A percentile compares a stretch with the other conserved stretches of the same genome.
Evolutionary conservation across 352 stramenopile species (phyloP).

Genomic region (Halophytophthora polymorphica): DNA sequence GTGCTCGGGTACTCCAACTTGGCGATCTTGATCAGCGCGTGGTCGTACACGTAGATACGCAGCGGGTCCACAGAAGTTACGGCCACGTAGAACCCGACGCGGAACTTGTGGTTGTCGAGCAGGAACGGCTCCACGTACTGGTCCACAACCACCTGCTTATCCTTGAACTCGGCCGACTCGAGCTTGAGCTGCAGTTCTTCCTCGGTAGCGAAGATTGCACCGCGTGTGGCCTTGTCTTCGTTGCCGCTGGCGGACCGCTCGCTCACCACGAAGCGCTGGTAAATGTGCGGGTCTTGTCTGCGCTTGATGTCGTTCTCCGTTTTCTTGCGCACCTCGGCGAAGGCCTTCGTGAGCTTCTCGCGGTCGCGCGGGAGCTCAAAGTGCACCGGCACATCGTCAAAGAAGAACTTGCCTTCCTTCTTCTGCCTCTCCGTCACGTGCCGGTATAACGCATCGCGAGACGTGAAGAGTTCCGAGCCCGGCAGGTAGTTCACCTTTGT

Average conservation of each 20-base stretch:
- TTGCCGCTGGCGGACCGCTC: slow-evolving; percentile 32
- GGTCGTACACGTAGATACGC: slow-evolving; percentile 78
- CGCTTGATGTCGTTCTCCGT: slow-evolving; percentile 55
- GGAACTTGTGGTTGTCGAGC: slow-evolving; percentile 86
- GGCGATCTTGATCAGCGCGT: slow-evolving; percentile 71
- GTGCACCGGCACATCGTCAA: slow-evolving; percentile 57
- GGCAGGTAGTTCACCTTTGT: slow-evolving; percentile 75
- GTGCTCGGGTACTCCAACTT: slow-evolving; percentile 55
- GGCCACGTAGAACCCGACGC: slow-evolving; percentile 84
- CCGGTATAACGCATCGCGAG: slow-evolving; percentile 34
- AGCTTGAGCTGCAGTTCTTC: slow-evolving; percentile 48
- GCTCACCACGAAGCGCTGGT: slow-evolving; percentile 63
- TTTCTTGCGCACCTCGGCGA: slow-evolving; percentile 40
- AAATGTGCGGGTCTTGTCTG: slow-evolving; percentile 42
- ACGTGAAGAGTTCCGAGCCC: slow-evolving; percentile 46
- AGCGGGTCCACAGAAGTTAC: slow-evolving; percentile 84
- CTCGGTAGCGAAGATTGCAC: slow-evolving; percentile 39
- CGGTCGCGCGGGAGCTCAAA: slow-evolving; percentile 64
- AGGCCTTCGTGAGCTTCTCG: slow-evolving; percentile 39
- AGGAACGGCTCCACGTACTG: slow-evolving; percentile 84
- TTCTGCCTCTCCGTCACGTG: slow-evolving; percentile 46
- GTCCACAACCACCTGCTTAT: slow-evolving; percentile 56
- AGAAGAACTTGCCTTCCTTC: slow-evolving; percentile 62
- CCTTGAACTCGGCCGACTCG: slow-evolving; percentile 40
- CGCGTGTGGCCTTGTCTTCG: slow-evolving; percentile 21